Base-by-base conservation (phyloP, 305 asterid genomes). In the Fraxinus floribunda region DNA sequence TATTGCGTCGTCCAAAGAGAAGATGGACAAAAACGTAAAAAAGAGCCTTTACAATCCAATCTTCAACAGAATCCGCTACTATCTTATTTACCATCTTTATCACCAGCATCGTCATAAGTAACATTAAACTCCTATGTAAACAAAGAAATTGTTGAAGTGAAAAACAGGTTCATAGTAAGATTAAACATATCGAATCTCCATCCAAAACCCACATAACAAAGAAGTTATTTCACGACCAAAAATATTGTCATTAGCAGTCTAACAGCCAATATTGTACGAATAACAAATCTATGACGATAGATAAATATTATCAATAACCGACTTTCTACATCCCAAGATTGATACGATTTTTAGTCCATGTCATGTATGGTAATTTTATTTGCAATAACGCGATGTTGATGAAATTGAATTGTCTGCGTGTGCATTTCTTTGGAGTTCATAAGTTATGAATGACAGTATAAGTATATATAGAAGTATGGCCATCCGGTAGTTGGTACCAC, bases 1-100 rank as follows among this genome's bases (percentile, higher is more conserved):
- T 82, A 73, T 80, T 78, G 55, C 85, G 86, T 49, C 86, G 87
- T 60, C 88, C 82, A 34, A 83, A 85, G 20, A 87, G 70, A 82
- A 86, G 16, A 62, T 82, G 86, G 78, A 72, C 55, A 29, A 78
- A 30, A 10, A 85, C 39, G 10, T 78, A 83, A 77, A 81, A 46
- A 44, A 88, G 87, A 76, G 87, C 82, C 80, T 86, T 86, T 49
- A 86, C 86, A 6, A 88, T 82, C 88, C 88, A 86, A 84, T 88
- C 91, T 82, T 86, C 91, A 8, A 88, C 80, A 0, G 88, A 88
- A 15, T 88, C 91, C 0, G 88, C 84, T 70, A 88, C 86, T 81
- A 88, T 13, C 49, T 85, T 86, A 80, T 83, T 85, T 0, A 86
- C 75, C 91, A 86, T 88, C 82, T 88, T 88, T 44, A 83, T 77